phyloP scores from a whole-genome alignment of 805 yeast genomes.

The Nakazawaea wyomingensis region DNA sequence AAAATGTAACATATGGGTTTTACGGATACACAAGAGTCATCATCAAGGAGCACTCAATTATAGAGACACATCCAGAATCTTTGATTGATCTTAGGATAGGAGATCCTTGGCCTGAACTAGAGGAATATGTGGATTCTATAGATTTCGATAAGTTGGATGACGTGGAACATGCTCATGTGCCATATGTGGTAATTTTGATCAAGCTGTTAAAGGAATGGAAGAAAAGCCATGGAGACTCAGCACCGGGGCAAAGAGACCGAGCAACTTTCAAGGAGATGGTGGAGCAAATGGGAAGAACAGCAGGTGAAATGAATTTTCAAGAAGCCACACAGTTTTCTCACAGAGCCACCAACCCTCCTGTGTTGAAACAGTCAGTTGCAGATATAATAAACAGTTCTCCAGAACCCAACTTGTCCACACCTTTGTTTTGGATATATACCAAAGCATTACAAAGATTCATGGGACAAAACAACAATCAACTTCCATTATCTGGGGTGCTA shows the following conservation, averaged over 20 bases:
- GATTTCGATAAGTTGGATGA: slow-evolving; percentile 42
- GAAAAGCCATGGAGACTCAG: slow-evolving; percentile 15
- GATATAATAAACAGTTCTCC: slow-evolving; percentile 28
- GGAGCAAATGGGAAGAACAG: slow-evolving; percentile 29
- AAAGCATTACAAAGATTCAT: slow-evolving; percentile 51
- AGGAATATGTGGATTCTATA: slow-evolving; percentile 41
- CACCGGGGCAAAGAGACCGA: slow-evolving; percentile 31
- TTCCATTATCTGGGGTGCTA: slow-evolving; percentile 71
- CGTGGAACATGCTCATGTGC: slow-evolving; percentile 54
- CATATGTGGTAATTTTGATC: slow-evolving; percentile 58
- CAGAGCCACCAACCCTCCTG: slow-evolving; percentile 33
- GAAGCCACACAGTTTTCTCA: slow-evolving; percentile 45
- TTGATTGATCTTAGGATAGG: slow-evolving; percentile 64
- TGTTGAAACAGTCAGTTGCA: slow-evolving; percentile 23
- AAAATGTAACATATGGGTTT: slow-evolving; percentile 52
- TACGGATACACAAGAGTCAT: slow-evolving; percentile 55
- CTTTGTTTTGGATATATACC: slow-evolving; percentile 58
- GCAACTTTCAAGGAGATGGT: slow-evolving; percentile 33
- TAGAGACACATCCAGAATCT: slow-evolving; percentile 68
- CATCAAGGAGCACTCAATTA: slow-evolving; percentile 53
- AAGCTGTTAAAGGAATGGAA: slow-evolving; percentile 46
- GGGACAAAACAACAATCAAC: slow-evolving; percentile 27
- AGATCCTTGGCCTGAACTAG: slow-evolving; percentile 67
- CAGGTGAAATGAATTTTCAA: slow-evolving; percentile 40
- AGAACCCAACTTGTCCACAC: slow-evolving; percentile 21